phyloP scores from a whole-genome alignment of 2,329 filamentous ascomycete species.

The Aspergillus pseudoglaucus region DNA sequence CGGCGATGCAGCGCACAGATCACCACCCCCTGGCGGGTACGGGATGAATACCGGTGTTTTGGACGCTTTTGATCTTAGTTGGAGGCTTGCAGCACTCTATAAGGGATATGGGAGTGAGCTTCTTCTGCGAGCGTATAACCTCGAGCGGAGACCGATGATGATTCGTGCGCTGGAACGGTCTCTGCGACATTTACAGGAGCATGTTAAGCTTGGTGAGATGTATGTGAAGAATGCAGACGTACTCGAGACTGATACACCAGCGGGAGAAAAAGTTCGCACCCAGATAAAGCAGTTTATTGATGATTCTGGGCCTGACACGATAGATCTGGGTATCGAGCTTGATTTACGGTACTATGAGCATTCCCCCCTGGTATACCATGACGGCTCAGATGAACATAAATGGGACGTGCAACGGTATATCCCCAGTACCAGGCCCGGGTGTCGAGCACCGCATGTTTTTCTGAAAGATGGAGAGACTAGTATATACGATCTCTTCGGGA shows the following conservation, averaged over 20 bases:
- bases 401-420: slow-evolving; percentile 14
- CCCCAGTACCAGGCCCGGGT: slow-evolving; percentile 25
- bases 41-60: slow-evolving; percentile 34
- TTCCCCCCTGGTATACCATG: slow-evolving; percentile 11
- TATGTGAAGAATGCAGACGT: neutral
- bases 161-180: slow-evolving; percentile 20
- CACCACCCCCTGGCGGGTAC: slow-evolving; percentile 31
- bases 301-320: slow-evolving; percentile 7
- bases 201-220: slow-evolving; percentile 4
- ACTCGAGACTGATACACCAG: neutral
- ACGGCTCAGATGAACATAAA: slow-evolving; percentile 6
- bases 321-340: slow-evolving; percentile 16
- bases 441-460: slow-evolving; percentile 26
- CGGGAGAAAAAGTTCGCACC: neutral
- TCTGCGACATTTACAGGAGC: slow-evolving; percentile 6
- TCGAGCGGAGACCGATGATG: slow-evolving; percentile 23
- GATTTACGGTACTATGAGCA: slow-evolving; percentile 14
- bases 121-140: slow-evolving; percentile 22
- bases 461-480: slow-evolving; percentile 20
- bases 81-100: slow-evolving; percentile 26
- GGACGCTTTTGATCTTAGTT: slow-evolving; percentile 31
- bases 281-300: neutral
- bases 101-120: slow-evolving; percentile 17
- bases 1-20: slow-evolving; percentile 30
- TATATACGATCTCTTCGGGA: slow-evolving; percentile 22